phyloP scores from a whole-genome alignment of 2,329 filamentous ascomycete species.

The Ilyonectria sp. region DNA sequence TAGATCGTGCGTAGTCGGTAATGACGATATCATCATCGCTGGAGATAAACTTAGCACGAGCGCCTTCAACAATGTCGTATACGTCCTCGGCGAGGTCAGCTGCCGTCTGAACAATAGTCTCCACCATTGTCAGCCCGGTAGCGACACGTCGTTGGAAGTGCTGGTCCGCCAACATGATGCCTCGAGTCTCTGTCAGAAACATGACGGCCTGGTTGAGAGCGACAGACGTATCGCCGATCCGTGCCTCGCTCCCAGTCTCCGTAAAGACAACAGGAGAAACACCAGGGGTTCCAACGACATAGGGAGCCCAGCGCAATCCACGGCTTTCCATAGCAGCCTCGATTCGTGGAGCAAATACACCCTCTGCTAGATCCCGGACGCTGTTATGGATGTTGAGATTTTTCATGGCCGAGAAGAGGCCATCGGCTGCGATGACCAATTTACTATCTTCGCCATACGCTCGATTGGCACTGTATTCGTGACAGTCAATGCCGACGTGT shows the following conservation, averaged over 20 bases:
- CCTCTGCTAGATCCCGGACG: slow-evolving; percentile 43
- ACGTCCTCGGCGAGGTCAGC: slow-evolving; percentile 42
- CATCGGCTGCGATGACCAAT: slow-evolving; percentile 45
- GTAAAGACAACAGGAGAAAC: slow-evolving; percentile 41
- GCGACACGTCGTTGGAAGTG: slow-evolving; percentile 53
- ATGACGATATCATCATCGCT: slow-evolving; percentile 47
- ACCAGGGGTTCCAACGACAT: slow-evolving; percentile 40
- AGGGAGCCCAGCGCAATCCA: slow-evolving; percentile 46
- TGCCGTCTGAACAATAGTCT: slow-evolving; percentile 45
- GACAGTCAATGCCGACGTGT: slow-evolving; percentile 47
- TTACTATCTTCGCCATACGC: slow-evolving; percentile 44
- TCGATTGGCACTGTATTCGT: slow-evolving; percentile 46
- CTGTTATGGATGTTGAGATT: slow-evolving; percentile 50
- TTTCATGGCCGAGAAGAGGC: slow-evolving; percentile 47
- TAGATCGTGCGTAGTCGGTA: slow-evolving; percentile 37
- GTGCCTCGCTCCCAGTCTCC: slow-evolving; percentile 46
- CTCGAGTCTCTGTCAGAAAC: slow-evolving; percentile 47
- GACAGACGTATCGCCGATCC: slow-evolving; percentile 46
- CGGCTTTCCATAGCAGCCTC: slow-evolving; percentile 41
- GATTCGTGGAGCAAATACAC: slow-evolving; percentile 40
- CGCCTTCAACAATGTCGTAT: slow-evolving; percentile 39
- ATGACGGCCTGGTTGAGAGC: slow-evolving; percentile 47
- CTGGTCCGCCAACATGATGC: slow-evolving; percentile 50
- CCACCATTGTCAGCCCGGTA: slow-evolving; percentile 45
- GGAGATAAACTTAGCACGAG: slow-evolving; percentile 41